These are phyloP conservation scores for Paraconiothyrium sp. DNA, from an alignment of 2,329 filamentous ascomycete genomes.

Conservation along the genomic window DNA sequence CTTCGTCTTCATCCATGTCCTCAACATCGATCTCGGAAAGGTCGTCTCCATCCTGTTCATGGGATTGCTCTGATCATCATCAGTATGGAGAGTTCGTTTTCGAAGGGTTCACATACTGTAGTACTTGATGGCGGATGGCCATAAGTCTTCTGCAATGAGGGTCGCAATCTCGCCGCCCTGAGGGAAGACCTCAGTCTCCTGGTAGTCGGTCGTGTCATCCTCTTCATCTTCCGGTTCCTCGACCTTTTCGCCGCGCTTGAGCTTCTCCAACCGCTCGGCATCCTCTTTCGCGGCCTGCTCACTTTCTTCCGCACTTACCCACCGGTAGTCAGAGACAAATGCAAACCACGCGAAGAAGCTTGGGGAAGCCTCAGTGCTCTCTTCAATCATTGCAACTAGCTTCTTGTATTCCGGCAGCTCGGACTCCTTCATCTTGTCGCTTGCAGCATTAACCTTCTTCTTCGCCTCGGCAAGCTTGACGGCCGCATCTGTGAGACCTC, in stretches of 20 bases:
- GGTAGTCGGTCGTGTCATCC: conserved; percentile 68
- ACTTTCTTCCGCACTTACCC: conserved; percentile 77
- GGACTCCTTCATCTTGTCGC: conserved; percentile 59
- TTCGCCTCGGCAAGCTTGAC: conserved; percentile 74
- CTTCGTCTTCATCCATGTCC: conserved; percentile 53
- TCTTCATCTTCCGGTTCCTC: conserved; percentile 50
- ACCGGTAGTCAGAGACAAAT: conserved; percentile 70
- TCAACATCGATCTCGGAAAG: conserved; percentile 76
- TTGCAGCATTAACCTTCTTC: conserved; percentile 40
- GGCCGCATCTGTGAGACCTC: conserved; percentile 79
- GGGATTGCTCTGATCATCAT: conserved; percentile 56
- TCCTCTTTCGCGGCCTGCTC: conserved; percentile 68
- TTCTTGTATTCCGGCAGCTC: conserved; percentile 64
- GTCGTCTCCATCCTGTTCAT: conserved; percentile 75
- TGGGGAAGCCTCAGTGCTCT: conserved; percentile 69
- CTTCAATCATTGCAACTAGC: conserved; percentile 63
- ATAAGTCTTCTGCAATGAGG: conserved; percentile 85
- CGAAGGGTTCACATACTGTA: conserved; percentile 72
- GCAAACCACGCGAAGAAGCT: conserved; percentile 94
- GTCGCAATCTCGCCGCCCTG: conserved; percentile 84
- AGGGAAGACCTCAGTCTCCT: conserved; percentile 85
- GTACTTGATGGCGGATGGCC: conserved; percentile 87
- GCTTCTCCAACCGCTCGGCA: conserved; percentile 63
- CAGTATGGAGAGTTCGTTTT: conserved; percentile 38
- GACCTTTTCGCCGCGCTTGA: conserved; percentile 51